Evolutionary conservation across 1,284 basidiomycete genomes (phyloP).

Genomic region (Ganoderma sinense): DNA sequence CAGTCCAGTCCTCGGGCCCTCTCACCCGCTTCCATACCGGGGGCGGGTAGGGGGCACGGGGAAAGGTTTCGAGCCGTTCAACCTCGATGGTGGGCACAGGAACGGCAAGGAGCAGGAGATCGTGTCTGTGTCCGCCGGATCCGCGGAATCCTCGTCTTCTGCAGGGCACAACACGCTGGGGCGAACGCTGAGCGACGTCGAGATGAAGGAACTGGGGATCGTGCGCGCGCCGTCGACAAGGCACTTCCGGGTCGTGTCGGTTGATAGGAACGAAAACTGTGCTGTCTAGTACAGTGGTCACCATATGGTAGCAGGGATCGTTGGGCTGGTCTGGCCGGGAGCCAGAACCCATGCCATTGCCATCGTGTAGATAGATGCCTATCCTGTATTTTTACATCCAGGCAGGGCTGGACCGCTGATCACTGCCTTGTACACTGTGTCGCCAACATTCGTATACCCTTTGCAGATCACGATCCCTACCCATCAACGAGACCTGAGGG

Average conservation of each 20-base stretch:
- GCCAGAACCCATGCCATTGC: not conserved
- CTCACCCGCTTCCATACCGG: not conserved
- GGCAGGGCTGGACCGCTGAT: not conserved
- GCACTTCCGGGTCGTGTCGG: slow-evolving; percentile 11
- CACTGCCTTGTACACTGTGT: not conserved
- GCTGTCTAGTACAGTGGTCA: not conserved
- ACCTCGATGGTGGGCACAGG: slow-evolving; percentile 7
- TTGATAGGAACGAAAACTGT: not conserved
- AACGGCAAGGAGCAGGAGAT: slow-evolving; percentile 8
- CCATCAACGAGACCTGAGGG: not conserved
- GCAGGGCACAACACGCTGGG: slow-evolving; percentile 11
- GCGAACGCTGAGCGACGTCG: slow-evolving; percentile 42
- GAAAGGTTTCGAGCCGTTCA: slow-evolving; percentile 9
- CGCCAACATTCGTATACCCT: not conserved
- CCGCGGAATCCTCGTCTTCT: slow-evolving; percentile 23
- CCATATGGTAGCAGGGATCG: not conserved
- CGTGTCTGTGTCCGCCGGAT: slow-evolving; percentile 4
- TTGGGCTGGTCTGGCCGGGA: not conserved
- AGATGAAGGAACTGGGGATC: slow-evolving; percentile 49
- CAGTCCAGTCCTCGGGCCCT: not conserved
- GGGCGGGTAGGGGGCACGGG: not conserved
- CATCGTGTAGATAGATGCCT: not conserved
- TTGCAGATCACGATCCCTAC: not conserved
- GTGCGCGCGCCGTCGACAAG: slow-evolving; percentile 40
- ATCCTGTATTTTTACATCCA: not conserved